These are phyloP conservation scores for Cladosporium sp. DNA, from an alignment of 2,329 filamentous ascomycete genomes.

Conservation along the genomic window DNA sequence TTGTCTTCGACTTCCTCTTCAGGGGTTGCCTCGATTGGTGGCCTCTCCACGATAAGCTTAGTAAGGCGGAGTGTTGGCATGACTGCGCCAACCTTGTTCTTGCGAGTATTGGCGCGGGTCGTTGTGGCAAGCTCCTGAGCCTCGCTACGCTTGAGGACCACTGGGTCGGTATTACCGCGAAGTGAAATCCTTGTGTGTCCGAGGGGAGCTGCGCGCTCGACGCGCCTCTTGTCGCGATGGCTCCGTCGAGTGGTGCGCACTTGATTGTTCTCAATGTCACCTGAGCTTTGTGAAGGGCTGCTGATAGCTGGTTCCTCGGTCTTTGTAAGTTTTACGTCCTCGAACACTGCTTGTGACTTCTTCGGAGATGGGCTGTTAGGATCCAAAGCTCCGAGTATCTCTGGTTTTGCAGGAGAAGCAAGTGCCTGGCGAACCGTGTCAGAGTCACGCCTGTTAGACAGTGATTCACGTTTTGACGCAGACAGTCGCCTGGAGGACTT, in stretches of 20 bases:
- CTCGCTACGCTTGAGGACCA: slow-evolving; percentile 51
- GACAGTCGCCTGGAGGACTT: slow-evolving; percentile 38
- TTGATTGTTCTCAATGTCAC: slow-evolving; percentile 4
- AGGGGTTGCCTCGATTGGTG: slow-evolving; percentile 18
- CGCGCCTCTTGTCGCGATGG: slow-evolving; percentile 22
- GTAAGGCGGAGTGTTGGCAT: slow-evolving; percentile 47
- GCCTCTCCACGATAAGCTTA: slow-evolving; percentile 37
- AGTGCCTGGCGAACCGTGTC: slow-evolving; percentile 50
- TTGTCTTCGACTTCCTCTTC: slow-evolving; percentile 15
- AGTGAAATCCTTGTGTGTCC: slow-evolving; percentile 44
- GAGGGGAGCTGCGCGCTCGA: slow-evolving; percentile 15
- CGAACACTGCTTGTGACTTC: slow-evolving; percentile 24
- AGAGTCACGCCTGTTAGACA: slow-evolving; percentile 51
- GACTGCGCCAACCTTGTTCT: slow-evolving; percentile 52
- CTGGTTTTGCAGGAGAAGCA: slow-evolving; percentile 45
- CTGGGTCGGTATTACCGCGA: slow-evolving; percentile 45
- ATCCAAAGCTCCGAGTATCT: slow-evolving; percentile 50
- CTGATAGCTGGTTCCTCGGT: neutral
- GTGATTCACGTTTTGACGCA: slow-evolving; percentile 43
- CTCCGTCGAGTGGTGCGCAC: slow-evolving; percentile 22
- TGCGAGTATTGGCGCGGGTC: slow-evolving; percentile 52
- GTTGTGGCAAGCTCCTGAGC: slow-evolving; percentile 50
- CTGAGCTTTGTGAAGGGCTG: slow-evolving; percentile 2
- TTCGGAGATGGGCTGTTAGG: slow-evolving; percentile 49
- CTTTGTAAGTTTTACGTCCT: neutral